These are phyloP conservation scores for Phytophthora quininea DNA, from an alignment of 352 stramenopile species.

Conservation along the genomic window DNA sequence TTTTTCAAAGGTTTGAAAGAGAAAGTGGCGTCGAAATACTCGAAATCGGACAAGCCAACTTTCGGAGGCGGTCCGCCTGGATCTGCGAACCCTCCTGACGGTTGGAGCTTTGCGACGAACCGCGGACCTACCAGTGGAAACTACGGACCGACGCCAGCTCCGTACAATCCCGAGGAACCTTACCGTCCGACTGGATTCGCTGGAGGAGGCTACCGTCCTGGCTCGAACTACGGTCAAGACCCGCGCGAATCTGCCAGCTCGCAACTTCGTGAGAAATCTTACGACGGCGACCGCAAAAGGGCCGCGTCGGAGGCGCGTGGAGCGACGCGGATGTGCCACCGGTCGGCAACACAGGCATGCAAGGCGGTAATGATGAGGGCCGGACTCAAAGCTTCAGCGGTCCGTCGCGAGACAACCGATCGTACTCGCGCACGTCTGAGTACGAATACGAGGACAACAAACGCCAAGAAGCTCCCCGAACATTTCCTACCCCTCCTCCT, in stretches of 20 bases:
- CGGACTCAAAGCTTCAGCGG: constrained; percentile 54
- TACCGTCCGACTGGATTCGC: constrained; percentile 64
- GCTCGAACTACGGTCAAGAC: constrained; percentile 53
- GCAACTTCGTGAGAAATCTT: constrained; percentile 80
- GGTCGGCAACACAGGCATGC: constrained; percentile 27
- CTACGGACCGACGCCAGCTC: constrained; percentile 52
- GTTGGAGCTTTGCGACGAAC: constrained; percentile 88
- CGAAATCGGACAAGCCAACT: constrained; percentile 64
- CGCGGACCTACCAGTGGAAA: constrained; percentile 76
- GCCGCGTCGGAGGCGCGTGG: constrained; percentile 81
- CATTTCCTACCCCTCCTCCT: constrained; percentile 33
- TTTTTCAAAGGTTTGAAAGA: constrained; percentile 90
- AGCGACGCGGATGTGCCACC: constrained; percentile 37
- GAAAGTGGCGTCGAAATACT: constrained; percentile 82
- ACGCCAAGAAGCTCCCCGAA: constrained; percentile 32
- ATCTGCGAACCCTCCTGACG: constrained; percentile 72
- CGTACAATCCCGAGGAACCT: constrained; percentile 85
- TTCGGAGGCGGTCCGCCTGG: constrained; percentile 69
- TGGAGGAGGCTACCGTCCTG: constrained; percentile 58
- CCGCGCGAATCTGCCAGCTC: constrained; percentile 64
- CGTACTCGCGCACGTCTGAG: constrained; percentile 52
- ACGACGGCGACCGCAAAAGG: constrained; percentile 85
- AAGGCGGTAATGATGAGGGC: constrained; percentile 41
- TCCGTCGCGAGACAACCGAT: constrained; percentile 41
- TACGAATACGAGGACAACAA: constrained; percentile 67